Conservation (phyloP, 2,329 filamentous ascomycete genomes). For the Zopfia rhizophila region DNA sequence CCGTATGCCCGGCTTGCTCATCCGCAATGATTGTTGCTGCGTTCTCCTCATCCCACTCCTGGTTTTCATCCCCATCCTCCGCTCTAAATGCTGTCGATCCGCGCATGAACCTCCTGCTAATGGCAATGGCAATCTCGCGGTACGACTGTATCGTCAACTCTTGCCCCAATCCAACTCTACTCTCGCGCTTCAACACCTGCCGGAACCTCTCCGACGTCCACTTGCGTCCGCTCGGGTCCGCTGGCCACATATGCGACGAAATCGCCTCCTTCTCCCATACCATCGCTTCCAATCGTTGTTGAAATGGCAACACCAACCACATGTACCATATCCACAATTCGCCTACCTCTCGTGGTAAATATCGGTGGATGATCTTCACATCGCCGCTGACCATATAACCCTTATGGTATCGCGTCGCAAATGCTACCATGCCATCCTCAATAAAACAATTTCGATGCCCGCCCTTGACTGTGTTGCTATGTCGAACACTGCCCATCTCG, state of each 20-base stretch:
- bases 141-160: constrained; percentile 23
- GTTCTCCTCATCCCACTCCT: constrained; percentile 19
- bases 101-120: constrained; percentile 29
- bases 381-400: constrained; percentile 23
- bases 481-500: constrained; percentile 29
- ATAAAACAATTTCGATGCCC: constrained; percentile 28
- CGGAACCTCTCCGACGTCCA: constrained; percentile 20
- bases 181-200: constrained; percentile 24
- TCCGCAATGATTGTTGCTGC: constrained; percentile 12
- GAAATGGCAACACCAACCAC: constrained; percentile 27
- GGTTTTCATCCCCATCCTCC: constrained; percentile 26
- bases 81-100: constrained; percentile 17
- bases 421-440: constrained; percentile 31
- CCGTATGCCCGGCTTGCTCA: constrained; percentile 20
- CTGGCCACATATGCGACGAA: constrained; percentile 23
- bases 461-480: constrained; percentile 26
- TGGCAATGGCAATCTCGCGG: constrained; percentile 28
- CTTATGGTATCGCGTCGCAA: constrained; percentile 35
- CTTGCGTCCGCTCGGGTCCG: constrained; percentile 17
- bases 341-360: constrained; percentile 35
- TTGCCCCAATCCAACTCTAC: constrained; percentile 15
- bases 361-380: constrained; percentile 38
- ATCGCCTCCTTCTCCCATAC: constrained; percentile 23
- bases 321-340: constrained; percentile 32
- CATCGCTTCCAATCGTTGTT: constrained; percentile 17